Evolutionary conservation across 2,329 filamentous ascomycete genomes (phyloP).

Genomic region (Pseudogymnoascus pannorum): DNA sequence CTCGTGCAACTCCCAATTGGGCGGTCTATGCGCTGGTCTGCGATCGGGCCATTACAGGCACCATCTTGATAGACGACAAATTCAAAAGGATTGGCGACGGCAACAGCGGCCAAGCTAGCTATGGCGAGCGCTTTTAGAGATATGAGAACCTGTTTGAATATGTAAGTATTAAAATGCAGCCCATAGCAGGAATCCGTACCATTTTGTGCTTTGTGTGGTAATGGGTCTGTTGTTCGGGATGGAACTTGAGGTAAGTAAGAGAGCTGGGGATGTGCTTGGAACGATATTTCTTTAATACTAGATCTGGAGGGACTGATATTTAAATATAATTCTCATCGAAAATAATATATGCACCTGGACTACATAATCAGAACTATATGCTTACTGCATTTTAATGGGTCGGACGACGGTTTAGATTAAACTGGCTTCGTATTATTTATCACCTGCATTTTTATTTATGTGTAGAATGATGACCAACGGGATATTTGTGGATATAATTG

Average conservation of each 20-base stretch:
- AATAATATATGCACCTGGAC: no score
- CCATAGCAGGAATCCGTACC: neutral
- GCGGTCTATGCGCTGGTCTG: neutral
- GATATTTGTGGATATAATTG: no score
- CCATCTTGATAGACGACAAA: neutral
- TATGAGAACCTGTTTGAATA: neutral
- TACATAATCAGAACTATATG: neutral
- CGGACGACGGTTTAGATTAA: neutral
- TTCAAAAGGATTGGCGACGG: neutral
- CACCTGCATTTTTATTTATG: neutral
- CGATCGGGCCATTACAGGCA: neutral
- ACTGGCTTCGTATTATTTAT: neutral
- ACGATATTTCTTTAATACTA: neutral
- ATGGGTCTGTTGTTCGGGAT: no score
- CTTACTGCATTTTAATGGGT: neutral
- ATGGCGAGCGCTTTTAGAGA: neutral
- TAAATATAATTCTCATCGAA: no score
- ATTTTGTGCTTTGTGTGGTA: neutral
- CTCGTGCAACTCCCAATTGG: neutral
- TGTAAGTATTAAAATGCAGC: neutral
- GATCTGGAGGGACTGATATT: neutral
- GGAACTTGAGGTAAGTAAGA: neutral
- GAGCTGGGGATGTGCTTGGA: neutral
- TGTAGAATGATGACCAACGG: no score
- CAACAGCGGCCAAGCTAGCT: neutral